Evolutionary conservation across 805 yeast genomes (phyloP).

Genomic region (Metschnikowia corniflorae): DNA sequence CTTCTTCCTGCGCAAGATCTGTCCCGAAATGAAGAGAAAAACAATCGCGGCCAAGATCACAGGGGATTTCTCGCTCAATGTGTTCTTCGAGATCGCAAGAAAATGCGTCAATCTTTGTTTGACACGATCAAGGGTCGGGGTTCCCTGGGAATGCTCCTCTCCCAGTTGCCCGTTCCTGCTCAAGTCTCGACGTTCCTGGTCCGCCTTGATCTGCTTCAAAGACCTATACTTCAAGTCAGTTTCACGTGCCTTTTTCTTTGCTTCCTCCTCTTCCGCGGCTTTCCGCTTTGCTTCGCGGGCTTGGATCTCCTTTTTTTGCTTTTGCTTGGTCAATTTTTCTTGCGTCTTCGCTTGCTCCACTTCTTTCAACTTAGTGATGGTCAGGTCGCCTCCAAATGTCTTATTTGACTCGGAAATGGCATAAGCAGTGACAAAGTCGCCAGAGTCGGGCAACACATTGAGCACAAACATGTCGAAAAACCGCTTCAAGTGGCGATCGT

Average conservation of each 20-base stretch:
- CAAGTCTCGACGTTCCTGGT: slow-evolving; percentile 4
- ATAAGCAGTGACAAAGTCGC: slow-evolving; percentile 27
- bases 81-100: slow-evolving; percentile 19
- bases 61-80: slow-evolving; percentile 28
- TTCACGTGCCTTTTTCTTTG: slow-evolving; percentile 17
- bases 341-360: slow-evolving; percentile 9
- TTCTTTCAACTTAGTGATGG: slow-evolving; percentile 14
- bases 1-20: slow-evolving; percentile 22
- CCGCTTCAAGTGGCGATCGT: slow-evolving; percentile 20
- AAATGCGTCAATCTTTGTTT: slow-evolving; percentile 2
- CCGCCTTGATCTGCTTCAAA: slow-evolving; percentile 27
- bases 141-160: not conserved
- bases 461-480: slow-evolving; percentile 32
- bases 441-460: slow-evolving; percentile 32
- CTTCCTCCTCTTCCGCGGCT: slow-evolving; percentile 16
- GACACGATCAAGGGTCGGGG: slow-evolving; percentile 3
- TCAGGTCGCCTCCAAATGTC: slow-evolving; percentile 10
- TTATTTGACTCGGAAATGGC: slow-evolving; percentile 24
- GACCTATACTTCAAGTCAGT: slow-evolving; percentile 29
- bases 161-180: not conserved
- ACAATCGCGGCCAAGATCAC: slow-evolving; percentile 23
- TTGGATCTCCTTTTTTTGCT: slow-evolving; percentile 15
- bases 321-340: slow-evolving; percentile 5
- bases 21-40: slow-evolving; percentile 19
- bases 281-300: slow-evolving; percentile 19